Base-by-base conservation (phyloP, 1,284 basidiomycete species). In the Vanrija humicola region DNA sequence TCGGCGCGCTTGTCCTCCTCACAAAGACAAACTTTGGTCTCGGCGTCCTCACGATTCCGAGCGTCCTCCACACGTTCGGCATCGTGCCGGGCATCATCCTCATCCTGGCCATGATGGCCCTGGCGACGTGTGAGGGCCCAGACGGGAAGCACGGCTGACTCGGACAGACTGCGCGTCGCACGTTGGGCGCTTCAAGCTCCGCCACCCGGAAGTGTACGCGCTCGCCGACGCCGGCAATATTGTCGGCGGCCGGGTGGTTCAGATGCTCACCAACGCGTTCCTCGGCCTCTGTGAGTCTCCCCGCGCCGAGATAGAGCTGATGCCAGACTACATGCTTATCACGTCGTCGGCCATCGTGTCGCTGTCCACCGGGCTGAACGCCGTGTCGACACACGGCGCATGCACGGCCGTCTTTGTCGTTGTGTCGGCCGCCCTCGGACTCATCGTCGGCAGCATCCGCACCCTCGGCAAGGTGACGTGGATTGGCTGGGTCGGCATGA, bases 381-480 rank as follows among this genome's bases (percentile, higher is more conserved):
- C 67, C 46, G 58, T 72, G 46, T 62, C 65, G 6, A 29, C 52
- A 8, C 70, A 72, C 53, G 69, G 58, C 10, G 65, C 67, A 14
- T 73, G 70, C 60, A 73, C 70, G 3, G 66, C 64, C 48, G 65
- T 67, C n/a, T 70, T 71, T 39, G 62, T 65, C 25, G 62, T 59
- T 38, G 65, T 66, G 16, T 21, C 62, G 16, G 44, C 62, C 7
- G 52, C 66, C 44, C 38, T 58, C 38, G 53, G 55, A n/a, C 59
- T 67, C 51, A 10, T 16, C 43, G 26, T 46, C 28, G 44, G 15
- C 28, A 18, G 28, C 44, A 7, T 28, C 16, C 44, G 26, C n/a
- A 28, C 26, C 8, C 28, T 29, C 28, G 8, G 46, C 34, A 14
- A 8, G 10, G 34, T 78, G 38, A 63, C 65, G 1, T 68, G 61